Base-by-base conservation (phyloP, 495 filamentous ascomycete species). In the Hyaloscypha bicolor region DNA sequence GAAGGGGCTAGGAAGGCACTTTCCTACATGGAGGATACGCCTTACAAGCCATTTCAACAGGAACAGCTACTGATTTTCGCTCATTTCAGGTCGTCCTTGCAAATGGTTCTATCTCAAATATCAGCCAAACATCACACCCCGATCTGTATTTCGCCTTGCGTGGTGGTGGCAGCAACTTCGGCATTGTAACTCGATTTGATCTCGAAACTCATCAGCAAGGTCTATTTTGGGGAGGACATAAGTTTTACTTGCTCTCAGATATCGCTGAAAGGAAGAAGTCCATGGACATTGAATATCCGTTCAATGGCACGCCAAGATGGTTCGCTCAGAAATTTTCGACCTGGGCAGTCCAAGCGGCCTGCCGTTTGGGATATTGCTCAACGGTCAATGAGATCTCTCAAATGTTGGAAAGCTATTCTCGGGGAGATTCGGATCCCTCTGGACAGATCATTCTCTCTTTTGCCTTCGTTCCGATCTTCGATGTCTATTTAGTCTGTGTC, bases 111-210 rank as follows among this genome's bases (percentile, higher is more conserved):
- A 77, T 85, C 53, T 71, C 84, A 61, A 80, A 83, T 48, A 84
- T 81, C 53, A 85, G 82, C 65, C 62, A 62, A 2, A 69, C 63
- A 0, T 63, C 65, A 0, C 77, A 86, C 58, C 3, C 76, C 0
- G 86, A 89, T 53, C 71, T 88, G 8, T 86, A 75, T 73, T 71
- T 69, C 58, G 84, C 85, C 6, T 76, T 87, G 2, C 87, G 86
- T 61, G 86, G 85, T 9, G 83, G 84, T 25, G 63, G 74, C 9
- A 79, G 74, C 67, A 86, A 87, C 71, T 84, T 84, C 63, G 85
- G 84, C 3, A 78, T 87, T 30, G 82, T 87, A 3, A 87, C 85
- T 3, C 77, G 78, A 29, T 82, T 81, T 48, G 79, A 85, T 52
- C 61, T 84, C 82, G 53, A 66, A 29, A 84, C 85, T 0, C 83